Percentiles rank a stretch among this genome's conserved stretches.
These are phyloP conservation scores for Populus davidiana DNA, from an alignment of 345 rosid species.

Conservation along the genomic window DNA sequence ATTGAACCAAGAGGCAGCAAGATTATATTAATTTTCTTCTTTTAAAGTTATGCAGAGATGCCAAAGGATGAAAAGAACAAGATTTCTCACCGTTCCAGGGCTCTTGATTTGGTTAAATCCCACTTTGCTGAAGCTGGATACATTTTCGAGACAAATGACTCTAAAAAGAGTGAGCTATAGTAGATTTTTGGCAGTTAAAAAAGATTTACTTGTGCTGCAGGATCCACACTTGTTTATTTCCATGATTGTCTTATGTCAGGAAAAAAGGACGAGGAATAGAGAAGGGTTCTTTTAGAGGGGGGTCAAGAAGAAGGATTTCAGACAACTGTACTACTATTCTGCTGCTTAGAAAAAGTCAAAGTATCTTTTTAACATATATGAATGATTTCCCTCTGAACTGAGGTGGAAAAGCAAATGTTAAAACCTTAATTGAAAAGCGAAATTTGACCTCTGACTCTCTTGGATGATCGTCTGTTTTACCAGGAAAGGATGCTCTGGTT, in stretches of 20 bases:
- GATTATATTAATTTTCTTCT: slow-evolving; percentile 3
- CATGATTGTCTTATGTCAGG: neutral
- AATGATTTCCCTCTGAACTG: neutral
- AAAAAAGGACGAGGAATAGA: slow-evolving; percentile 16
- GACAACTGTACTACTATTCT: neutral
- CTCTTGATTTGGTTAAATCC: slow-evolving; percentile 67
- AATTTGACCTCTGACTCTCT: neutral
- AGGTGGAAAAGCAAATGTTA: neutral
- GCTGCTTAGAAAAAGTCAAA: neutral
- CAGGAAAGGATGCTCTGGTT: neutral
- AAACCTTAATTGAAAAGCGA: neutral
- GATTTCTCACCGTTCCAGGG: slow-evolving; percentile 83
- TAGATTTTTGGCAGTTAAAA: too few relatives aligned
- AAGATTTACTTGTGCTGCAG: neutral
- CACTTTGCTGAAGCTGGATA: slow-evolving; percentile 72
- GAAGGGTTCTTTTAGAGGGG: neutral
- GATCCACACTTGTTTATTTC: neutral
- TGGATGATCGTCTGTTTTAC: neutral
- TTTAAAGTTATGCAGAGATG: slow-evolving; percentile 78
- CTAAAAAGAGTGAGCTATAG: slow-evolving; percentile 3
- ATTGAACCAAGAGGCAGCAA: neutral
- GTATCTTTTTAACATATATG: neutral
- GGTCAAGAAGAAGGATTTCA: neutral
- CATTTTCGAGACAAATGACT: slow-evolving; percentile 34
- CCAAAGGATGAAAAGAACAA: slow-evolving; percentile 87